Evolutionary conservation across 768 basidiomycete genomes (phyloP).

Genomic region (Leccinum obscurum): DNA sequence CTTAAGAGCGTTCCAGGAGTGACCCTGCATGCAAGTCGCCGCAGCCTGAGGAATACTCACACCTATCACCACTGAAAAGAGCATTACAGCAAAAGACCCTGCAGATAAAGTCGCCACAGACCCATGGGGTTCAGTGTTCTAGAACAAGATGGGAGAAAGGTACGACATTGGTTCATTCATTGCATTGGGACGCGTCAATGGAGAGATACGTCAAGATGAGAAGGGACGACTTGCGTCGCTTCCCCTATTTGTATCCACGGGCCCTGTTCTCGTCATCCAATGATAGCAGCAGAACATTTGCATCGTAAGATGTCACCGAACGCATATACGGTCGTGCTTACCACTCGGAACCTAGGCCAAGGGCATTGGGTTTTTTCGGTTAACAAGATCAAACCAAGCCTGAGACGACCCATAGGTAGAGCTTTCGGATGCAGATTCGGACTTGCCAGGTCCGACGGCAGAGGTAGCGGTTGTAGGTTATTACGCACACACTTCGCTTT

Average conservation of each 20-base stretch:
- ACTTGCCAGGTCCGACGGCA: neutral
- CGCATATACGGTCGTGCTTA: neutral
- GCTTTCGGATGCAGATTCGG: no score
- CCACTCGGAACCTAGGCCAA: neutral
- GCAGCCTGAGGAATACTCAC: neutral
- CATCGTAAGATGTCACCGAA: neutral
- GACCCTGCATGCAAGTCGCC: neutral
- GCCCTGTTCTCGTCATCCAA: neutral
- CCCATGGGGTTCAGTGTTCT: neutral
- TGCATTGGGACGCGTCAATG: neutral
- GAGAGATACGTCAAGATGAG: neutral
- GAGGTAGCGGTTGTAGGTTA: neutral
- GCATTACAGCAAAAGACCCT: neutral
- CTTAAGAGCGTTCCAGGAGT: neutral
- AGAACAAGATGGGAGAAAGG: neutral
- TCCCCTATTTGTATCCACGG: neutral
- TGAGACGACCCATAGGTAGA: neutral
- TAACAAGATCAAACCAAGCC: neutral
- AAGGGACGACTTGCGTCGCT: neutral
- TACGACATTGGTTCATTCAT: neutral
- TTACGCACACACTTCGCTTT: neutral
- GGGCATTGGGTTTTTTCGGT: neutral
- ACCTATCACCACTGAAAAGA: neutral
- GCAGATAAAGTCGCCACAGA: neutral
- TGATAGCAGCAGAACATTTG: neutral